A percentile compares a stretch with the other conserved stretches of the same genome.
Conservation (phyloP, 2,329 filamentous ascomycete species). For the Madurella fahalii region DNA sequence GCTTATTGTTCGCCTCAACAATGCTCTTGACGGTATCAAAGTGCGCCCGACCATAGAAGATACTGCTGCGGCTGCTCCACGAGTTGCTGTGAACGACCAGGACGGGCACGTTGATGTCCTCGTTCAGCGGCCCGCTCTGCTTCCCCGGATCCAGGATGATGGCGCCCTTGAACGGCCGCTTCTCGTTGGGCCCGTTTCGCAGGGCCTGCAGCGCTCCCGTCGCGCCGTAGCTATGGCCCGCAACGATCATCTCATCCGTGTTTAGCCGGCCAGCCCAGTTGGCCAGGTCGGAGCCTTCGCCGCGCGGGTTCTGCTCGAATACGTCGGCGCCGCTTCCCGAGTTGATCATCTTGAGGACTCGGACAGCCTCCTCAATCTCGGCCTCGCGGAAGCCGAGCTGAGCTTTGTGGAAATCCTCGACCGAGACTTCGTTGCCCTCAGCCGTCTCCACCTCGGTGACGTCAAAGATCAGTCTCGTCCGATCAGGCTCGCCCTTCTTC, state of each 20-base stretch:
- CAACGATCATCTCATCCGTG: slow-evolving; percentile 51
- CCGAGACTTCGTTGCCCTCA: slow-evolving; percentile 23
- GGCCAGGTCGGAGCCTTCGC: slow-evolving; percentile 43
- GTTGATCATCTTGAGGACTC: slow-evolving; percentile 40
- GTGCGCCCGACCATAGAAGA: slow-evolving; percentile 61
- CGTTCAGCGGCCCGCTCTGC: slow-evolving; percentile 56
- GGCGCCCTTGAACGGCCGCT: slow-evolving; percentile 49
- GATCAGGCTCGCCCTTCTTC: slow-evolving; percentile 29
- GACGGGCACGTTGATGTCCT: slow-evolving; percentile 53
- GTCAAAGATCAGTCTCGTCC: slow-evolving; percentile 34
- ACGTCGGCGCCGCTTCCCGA: slow-evolving; percentile 35
- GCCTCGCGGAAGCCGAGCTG: slow-evolving; percentile 49
- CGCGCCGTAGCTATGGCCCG: slow-evolving; percentile 63
- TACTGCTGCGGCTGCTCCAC: slow-evolving; percentile 54
- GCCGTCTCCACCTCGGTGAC: slow-evolving; percentile 36
- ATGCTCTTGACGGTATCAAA: slow-evolving; percentile 60
- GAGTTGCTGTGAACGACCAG: slow-evolving; percentile 61
- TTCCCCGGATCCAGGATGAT: slow-evolving; percentile 66
- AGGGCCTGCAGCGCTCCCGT: slow-evolving; percentile 59
- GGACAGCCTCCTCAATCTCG: slow-evolving; percentile 45
- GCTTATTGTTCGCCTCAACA: slow-evolving; percentile 42
- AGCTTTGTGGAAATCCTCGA: slow-evolving; percentile 39
- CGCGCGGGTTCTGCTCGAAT: slow-evolving; percentile 41
- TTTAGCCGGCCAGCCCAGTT: slow-evolving; percentile 53
- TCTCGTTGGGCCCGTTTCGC: slow-evolving; percentile 41